These are phyloP conservation scores for Scenedesmus sp. DNA, from an alignment of 163 green algal species.

Conservation along the genomic window DNA sequence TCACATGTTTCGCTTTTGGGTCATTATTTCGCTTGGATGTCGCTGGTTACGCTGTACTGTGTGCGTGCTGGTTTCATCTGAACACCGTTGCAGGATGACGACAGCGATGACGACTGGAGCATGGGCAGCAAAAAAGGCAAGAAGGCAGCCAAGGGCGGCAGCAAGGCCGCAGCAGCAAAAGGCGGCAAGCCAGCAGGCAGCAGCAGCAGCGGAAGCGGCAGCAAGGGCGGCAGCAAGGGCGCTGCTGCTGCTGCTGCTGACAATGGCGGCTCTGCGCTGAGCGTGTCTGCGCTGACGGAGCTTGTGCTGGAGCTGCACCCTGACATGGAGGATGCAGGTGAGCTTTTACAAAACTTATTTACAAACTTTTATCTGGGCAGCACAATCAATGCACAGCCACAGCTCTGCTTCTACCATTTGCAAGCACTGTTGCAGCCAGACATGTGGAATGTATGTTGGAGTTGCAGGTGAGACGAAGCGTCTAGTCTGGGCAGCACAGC, in stretches of 20 bases:
- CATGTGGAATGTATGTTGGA: too few species aligned
- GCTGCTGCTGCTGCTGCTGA: neutral
- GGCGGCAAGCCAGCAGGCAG: constrained; percentile 29
- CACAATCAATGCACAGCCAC: too few species aligned
- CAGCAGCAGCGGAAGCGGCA: constrained; percentile 43
- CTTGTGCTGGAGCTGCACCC: constrained; percentile 66
- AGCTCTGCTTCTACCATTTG: too few species aligned
- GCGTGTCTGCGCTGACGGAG: constrained; percentile 47
- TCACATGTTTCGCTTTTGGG: too few species aligned
- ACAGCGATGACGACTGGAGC: constrained; percentile 61
- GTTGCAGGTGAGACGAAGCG: too few species aligned
- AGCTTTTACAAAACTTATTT: neutral
- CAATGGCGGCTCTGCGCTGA: constrained; percentile 29
- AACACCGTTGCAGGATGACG: constrained; percentile 2
- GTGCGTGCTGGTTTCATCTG: neutral
- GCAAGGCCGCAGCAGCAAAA: constrained; percentile 43
- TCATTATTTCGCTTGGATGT: neutral
- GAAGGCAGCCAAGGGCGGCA: constrained; percentile 50
- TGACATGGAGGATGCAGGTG: constrained; percentile 73
- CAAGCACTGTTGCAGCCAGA: too few species aligned
- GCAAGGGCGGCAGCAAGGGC: constrained; percentile 51
- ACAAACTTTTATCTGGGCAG: too few species aligned
- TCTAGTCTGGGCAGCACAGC: too few species aligned
- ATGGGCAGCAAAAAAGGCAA: constrained; percentile 62
- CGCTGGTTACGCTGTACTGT: neutral